These are phyloP conservation scores for Cyberlindnera maclurae DNA, from an alignment of 805 yeast species.

Conservation along the genomic window DNA sequence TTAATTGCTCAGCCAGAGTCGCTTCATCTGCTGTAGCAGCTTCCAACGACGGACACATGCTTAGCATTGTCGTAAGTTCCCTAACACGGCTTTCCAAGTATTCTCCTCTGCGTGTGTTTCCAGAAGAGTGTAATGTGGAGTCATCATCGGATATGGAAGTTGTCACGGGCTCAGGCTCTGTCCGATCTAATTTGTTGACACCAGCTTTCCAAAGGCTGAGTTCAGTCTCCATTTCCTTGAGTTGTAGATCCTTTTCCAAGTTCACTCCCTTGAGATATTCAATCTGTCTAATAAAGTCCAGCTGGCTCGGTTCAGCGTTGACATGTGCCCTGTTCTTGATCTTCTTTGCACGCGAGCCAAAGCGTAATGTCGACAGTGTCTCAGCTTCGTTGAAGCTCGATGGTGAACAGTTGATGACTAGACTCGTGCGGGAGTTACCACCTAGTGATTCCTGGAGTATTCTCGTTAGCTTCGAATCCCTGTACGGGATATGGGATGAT, in stretches of 20 bases:
- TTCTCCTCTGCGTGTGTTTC: not conserved
- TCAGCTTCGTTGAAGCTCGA: conserved; percentile 48
- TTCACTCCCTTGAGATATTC: conserved; percentile 16
- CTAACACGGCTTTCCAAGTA: conserved; percentile 9
- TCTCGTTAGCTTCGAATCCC: conserved; percentile 74
- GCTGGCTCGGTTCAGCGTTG: conserved; percentile 30
- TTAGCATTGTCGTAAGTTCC: conserved; percentile 12
- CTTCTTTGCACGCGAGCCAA: conserved; percentile 66
- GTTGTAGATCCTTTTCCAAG: conserved; percentile 11
- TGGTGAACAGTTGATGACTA: conserved; percentile 71
- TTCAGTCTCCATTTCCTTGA: conserved; percentile 16
- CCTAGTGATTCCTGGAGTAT: conserved; percentile 75
- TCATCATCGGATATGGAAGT: conserved; percentile 1
- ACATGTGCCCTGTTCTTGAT: conserved; percentile 60
- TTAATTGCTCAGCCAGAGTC: conserved; percentile 6
- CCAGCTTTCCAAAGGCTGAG: conserved; percentile 21
- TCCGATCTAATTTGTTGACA: conserved; percentile 4
- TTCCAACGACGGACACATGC: conserved; percentile 9
- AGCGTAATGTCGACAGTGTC: conserved; percentile 64
- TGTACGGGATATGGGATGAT: conserved; percentile 60
- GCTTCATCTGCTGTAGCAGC: not conserved
- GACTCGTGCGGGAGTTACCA: conserved; percentile 72
- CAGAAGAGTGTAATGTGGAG: not conserved
- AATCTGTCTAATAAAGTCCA: conserved; percentile 17
- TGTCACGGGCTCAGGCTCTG: not conserved